Conservation (phyloP, 1,284 basidiomycete species). For the Malassezia yamatoensis region DNA sequence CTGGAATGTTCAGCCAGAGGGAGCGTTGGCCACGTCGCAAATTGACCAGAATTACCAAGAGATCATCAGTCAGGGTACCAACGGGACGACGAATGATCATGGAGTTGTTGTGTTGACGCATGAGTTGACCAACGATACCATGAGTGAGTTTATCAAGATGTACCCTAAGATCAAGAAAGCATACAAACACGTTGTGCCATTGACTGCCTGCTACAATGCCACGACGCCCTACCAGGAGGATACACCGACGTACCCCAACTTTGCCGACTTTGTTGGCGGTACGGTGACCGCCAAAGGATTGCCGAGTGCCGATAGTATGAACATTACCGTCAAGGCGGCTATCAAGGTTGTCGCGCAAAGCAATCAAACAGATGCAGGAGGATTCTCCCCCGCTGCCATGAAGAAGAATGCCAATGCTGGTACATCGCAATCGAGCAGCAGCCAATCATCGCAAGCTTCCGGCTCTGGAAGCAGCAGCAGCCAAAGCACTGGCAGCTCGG, state of each 20-base stretch:
- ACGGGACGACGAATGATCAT: conserved; percentile 37
- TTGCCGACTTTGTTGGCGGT: conserved; percentile 32
- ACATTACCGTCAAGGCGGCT: conserved; percentile 12
- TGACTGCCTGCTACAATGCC: conserved; percentile 41
- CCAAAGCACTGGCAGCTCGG: not conserved
- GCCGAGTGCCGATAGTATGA: conserved; percentile 24
- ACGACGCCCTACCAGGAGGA: conserved; percentile 50
- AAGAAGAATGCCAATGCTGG: not conserved
- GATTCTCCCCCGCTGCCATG: conserved; percentile 2
- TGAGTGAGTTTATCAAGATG: conserved; percentile 32
- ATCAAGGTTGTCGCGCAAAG: conserved; percentile 2
- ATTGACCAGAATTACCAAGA: conserved; percentile 51
- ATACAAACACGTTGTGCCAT: conserved; percentile 42
- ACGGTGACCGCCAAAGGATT: conserved; percentile 32
- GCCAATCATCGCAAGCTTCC: not conserved
- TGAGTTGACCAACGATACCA: conserved; percentile 41
- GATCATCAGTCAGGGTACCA: conserved; percentile 47
- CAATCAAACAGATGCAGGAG: not conserved
- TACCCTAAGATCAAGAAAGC: conserved; percentile 31
- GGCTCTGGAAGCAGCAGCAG: not conserved
- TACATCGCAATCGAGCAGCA: not conserved
- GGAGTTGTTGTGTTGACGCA: conserved; percentile 39
- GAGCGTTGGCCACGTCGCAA: conserved; percentile 39
- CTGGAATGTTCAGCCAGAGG: conserved; percentile 48
- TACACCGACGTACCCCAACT: conserved; percentile 44